phyloP scores from a whole-genome alignment of 169 alveolate genomes.

The Plasmodium coatneyi region DNA sequence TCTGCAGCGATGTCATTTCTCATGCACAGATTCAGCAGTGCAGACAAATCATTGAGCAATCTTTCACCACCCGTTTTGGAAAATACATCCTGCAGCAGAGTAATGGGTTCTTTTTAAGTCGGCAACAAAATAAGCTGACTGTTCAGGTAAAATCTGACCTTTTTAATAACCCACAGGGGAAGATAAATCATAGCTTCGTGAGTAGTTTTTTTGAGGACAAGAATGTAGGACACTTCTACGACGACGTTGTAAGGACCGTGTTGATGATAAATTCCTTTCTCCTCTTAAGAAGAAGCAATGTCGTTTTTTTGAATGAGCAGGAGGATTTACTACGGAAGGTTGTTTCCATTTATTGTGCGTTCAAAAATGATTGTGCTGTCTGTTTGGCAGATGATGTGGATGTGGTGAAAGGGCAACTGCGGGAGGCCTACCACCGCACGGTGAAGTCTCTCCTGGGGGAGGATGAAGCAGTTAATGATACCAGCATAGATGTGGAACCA shows the following conservation, averaged over 20 bases:
- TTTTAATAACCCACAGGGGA: background rate
- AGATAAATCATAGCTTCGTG: background rate
- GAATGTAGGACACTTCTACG: background rate
- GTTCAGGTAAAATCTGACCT: slow-evolving; percentile 1
- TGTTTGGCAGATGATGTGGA: background rate
- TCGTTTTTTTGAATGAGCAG: slow-evolving; percentile 33
- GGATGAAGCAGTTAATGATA: background rate
- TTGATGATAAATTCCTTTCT: slow-evolving; percentile 20
- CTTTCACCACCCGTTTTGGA: background rate
- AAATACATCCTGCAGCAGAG: background rate
- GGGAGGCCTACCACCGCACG: background rate
- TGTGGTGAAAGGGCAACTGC: background rate
- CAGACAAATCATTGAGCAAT: background rate
- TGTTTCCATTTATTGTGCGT: slow-evolving; percentile 17
- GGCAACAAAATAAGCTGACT: background rate
- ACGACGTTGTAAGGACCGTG: background rate
- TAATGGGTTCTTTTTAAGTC: slow-evolving; percentile 1
- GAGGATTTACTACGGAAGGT: background rate
- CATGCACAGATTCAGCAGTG: background rate
- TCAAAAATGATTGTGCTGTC: background rate
- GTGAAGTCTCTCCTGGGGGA: background rate
- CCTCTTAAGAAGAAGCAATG: slow-evolving; percentile 23
- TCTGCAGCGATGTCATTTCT: background rate
- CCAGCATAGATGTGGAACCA: background rate
- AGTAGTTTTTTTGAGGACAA: background rate